These are phyloP conservation scores for Trichomonas vaginalis DNA, from an alignment of 208 protist species.

Conservation along the genomic window DNA sequence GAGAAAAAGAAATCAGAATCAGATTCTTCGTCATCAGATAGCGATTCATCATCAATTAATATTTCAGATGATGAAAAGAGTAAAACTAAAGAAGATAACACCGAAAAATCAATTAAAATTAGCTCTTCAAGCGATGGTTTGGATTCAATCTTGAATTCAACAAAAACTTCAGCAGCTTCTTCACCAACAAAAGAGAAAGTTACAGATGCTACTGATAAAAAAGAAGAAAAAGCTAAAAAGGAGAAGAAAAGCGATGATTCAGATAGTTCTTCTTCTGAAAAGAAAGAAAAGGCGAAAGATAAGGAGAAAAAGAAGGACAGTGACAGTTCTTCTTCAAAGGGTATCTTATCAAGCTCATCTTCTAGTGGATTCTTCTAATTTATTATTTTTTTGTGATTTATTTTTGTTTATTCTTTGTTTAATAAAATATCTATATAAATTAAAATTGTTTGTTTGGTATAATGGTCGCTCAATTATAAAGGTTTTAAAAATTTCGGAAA, in stretches of 20 bases:
- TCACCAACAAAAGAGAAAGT: not conserved
- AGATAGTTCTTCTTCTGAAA: not conserved
- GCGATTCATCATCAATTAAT: not conserved
- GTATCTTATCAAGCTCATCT: not conserved
- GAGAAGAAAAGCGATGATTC: too few species aligned
- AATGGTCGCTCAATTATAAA: too few species aligned
- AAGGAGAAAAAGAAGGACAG: not conserved
- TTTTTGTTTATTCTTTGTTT: not conserved
- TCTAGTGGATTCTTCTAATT: not conserved
- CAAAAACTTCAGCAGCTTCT: not conserved
- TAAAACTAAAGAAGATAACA: not conserved
- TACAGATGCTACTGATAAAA: not conserved
- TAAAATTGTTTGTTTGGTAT: too few species aligned
- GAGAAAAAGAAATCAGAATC: not conserved
- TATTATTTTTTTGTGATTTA: not conserved
- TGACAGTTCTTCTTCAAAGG: not conserved
- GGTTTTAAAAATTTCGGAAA: not conserved
- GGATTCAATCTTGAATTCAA: not conserved
- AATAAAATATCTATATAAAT: not conserved
- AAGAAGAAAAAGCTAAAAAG: not conserved
- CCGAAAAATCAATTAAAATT: not conserved
- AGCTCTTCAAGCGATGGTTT: not conserved
- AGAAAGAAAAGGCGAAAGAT: not conserved
- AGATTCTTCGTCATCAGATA: not conserved
- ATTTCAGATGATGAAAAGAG: not conserved